Base-by-base conservation (phyloP, 164 flowering plant species). In the Chloranthus sessilifolius region DNA sequence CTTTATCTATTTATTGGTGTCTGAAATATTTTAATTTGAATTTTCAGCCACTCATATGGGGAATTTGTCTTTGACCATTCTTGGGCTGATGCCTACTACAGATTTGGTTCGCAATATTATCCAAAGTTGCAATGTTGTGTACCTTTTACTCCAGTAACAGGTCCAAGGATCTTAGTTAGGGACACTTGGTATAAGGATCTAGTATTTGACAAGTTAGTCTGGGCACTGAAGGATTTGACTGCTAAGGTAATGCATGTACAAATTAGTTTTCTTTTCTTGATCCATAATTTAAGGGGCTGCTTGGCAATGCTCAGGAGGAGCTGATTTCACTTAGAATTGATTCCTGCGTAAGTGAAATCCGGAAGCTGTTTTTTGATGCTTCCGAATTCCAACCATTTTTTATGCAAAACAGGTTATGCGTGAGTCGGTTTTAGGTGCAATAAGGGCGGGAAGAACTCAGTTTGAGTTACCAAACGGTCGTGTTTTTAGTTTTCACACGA, bases 61-160 rank as follows among this genome's bases (percentile, higher is more conserved):
- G 98, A 91, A 77, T 91, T 75, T 63, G 96, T 91, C 48, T 91
- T 91, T 74, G 98, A 91, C 53, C 78, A 83, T 71, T 80, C 98
- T 19, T 91, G 96, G 98, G 96, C 96, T 5, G 82, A 85, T 74
- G 96, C 92, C 28, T 91, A 85, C 74, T 80, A 83, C 45, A 74
- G 73, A 52, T 81, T 63, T 72, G 98, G 96, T 23, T 46, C 72
- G 52, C 67, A 74, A 60, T 91, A 91, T 49, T 91, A 91, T 62
- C 98, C 96, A 55, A 91, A 91, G 54, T 64, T 88, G 50, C 96
- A 91, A 58, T 81, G 78, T 49, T 83, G 90, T 74, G 92, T 91
- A 19, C 98, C 96, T 52, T 91, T 91, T 57, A 91, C 96, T 62
- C 98, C 98, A 47, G 96, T 88, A 14, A 78, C 98, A 53, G 92